Conservation (phyloP, 257 asterid genomes). For the Fraxinus anomala region DNA sequence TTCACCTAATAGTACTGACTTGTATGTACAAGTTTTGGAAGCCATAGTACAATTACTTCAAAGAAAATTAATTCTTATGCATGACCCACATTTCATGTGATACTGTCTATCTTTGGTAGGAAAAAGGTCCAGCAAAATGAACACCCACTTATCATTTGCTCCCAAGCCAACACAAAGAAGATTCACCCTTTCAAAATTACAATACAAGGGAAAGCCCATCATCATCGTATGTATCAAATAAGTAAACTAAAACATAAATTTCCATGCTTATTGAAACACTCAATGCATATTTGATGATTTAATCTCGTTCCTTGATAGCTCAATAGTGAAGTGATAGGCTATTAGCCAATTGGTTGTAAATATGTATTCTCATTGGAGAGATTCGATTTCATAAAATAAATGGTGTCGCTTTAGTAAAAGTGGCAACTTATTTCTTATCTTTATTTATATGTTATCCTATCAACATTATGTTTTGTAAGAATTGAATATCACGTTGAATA, state of each 20-base stretch:
- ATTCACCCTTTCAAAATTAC: not conserved
- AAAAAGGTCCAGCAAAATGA: conserved; percentile 39
- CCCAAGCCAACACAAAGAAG: conserved; percentile 14
- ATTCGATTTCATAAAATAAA: too few relatives aligned
- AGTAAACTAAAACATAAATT: not conserved
- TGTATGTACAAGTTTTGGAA: conserved; percentile 27
- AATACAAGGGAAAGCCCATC: conserved; percentile 6
- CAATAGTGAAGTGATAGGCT: not conserved
- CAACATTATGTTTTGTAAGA: not conserved
- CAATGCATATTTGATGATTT: not conserved
- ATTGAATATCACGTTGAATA: not conserved
- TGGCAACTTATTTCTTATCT: too few relatives aligned
- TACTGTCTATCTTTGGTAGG: conserved; percentile 38
- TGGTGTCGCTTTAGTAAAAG: too few relatives aligned
- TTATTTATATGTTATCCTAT: too few relatives aligned
- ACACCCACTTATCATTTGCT: conserved; percentile 41
- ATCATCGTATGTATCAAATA: not conserved
- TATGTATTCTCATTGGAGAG: not conserved
- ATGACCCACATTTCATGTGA: conserved; percentile 52
- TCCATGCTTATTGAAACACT: not conserved
- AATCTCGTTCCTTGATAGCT: not conserved
- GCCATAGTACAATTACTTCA: conserved; percentile 37
- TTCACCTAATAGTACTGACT: conserved; percentile 10
- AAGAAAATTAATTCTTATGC: conserved; percentile 27
- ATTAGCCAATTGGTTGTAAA: not conserved